Evolutionary conservation across 371 early-diverging fungal genomes (phyloP), one percentile per base, ranked within the genome.

Genomic region (Nosema muscidifuracis): DNA sequence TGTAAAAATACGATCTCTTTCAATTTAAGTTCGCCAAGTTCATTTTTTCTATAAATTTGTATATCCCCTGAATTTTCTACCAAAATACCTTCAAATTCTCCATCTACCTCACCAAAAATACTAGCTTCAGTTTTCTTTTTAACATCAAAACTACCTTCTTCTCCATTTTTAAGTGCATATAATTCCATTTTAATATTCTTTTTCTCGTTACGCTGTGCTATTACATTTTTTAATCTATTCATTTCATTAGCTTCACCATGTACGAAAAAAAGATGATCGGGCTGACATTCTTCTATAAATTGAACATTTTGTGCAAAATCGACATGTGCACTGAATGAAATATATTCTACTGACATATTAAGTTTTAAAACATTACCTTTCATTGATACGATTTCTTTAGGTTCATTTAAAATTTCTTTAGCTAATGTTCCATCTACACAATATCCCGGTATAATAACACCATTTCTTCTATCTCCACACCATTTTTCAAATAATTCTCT

Each of bases 271-370:
- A 99, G 85, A 80, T 96, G 88, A n/a, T 90, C 88, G 1, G 95
- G 90, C 38, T 89, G 88, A 40, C 97, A 91, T 65, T 91, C 91
- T 66, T 96, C 92, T 78, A 99, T 98, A 80, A 99, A 99, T 77
- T 90, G 87, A 60, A 89, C 88, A 84, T 99, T 99, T 83, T 99
- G 96, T 4, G 91, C 87, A 80, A 89, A 97, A 83, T 99, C 99
- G 9, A 99, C 99, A 76, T 99, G 99, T 0, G 99, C 99, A 40
- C 92, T 91, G 78, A 99, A 99, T 0, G 97, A 95, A 20, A 99
- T 91, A 81, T 93, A 97, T 62, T 94, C 91, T 40, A 99, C 92
- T 0, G 91, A 86, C 86, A 94, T 87, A 7, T 89, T 86, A 12
- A 94, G 84, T 50, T 91, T 89, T n/a, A 97, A 85, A 60, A 86